phyloP scores from a whole-genome alignment of 352 stramenopile species.

The Globisporangium carolinianum region DNA sequence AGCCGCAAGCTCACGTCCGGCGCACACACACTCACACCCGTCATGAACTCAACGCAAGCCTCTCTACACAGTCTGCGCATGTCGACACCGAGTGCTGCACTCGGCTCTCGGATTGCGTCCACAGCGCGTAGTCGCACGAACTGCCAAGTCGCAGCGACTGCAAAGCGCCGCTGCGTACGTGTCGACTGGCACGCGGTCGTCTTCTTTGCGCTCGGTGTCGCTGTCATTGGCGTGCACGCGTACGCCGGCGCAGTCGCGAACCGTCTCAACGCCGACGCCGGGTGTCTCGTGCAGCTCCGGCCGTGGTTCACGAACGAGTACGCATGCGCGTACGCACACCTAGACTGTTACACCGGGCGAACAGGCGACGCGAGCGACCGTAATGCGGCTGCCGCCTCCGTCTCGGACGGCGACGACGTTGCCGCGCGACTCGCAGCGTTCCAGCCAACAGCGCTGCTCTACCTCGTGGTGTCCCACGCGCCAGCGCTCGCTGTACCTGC shows the following conservation, averaged over 20 bases:
- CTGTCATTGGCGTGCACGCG: slow-evolving; percentile 1
- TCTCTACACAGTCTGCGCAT: neutral
- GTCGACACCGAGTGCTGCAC: neutral
- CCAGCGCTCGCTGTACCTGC: slow-evolving; percentile 11
- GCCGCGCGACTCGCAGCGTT: slow-evolving; percentile 5
- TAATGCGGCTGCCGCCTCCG: too few species aligned
- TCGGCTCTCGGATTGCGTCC: neutral
- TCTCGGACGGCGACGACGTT: neutral
- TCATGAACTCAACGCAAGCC: neutral
- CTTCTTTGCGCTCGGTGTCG: slow-evolving; percentile 5
- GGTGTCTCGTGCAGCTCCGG: slow-evolving; percentile 8
- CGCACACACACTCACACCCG: too few species aligned
- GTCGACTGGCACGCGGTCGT: slow-evolving; percentile 1
- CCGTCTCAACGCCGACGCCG: neutral
- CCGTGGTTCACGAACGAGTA: slow-evolving; percentile 17
- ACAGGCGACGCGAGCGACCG: neutral
- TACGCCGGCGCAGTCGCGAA: neutral
- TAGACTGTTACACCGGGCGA: slow-evolving; percentile 14
- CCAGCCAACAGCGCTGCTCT: slow-evolving; percentile 7
- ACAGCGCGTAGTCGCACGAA: neutral
- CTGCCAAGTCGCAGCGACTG: neutral
- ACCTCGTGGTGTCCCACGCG: slow-evolving; percentile 18
- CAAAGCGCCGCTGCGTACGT: neutral
- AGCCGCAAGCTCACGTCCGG: neutral
- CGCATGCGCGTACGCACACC: slow-evolving; percentile 15